A percentile compares a stretch with the other conserved stretches of the same genome.
Evolutionary conservation across 176 grass and related monocot genomes (phyloP).

Genomic region (Zea luxurians): DNA sequence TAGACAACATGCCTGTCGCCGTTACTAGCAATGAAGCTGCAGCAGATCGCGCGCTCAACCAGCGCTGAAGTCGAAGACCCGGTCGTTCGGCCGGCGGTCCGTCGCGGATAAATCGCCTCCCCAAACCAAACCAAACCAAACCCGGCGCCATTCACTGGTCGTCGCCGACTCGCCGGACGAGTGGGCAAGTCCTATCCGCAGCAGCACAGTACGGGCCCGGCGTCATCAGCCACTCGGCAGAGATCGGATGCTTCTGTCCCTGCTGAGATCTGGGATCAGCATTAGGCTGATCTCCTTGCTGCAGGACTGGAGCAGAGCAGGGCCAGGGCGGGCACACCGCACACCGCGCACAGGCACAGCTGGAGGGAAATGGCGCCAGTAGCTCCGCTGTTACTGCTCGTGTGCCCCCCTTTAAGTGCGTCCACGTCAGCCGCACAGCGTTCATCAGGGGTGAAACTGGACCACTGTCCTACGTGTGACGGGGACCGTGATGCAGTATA

Average conservation of each 20-base stretch:
- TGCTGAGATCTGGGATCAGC: background rate
- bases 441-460: background rate
- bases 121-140: too few relatives aligned
- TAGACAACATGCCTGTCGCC: background rate
- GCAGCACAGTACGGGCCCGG: background rate
- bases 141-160: background rate
- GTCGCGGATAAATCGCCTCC: background rate
- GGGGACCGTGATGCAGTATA: too few relatives aligned
- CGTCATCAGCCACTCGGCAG: background rate
- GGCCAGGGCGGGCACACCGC: background rate
- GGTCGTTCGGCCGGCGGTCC: background rate
- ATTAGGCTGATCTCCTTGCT: background rate
- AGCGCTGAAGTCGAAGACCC: slow-evolving; percentile 25
- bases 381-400: background rate
- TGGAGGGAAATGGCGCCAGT: background rate
- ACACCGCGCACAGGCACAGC: background rate
- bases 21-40: too few relatives aligned
- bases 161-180: background rate
- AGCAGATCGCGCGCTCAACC: background rate
- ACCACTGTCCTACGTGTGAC: background rate
- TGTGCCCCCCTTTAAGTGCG: background rate
- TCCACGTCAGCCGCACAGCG: background rate
- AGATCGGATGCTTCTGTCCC: slow-evolving; percentile 38
- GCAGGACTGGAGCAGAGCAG: background rate
- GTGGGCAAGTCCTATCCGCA: too few relatives aligned